A percentile compares a stretch with the other conserved stretches of the same genome.
Conservation (phyloP, 441 rosid genomes). For the Omphalea diandra region DNA sequence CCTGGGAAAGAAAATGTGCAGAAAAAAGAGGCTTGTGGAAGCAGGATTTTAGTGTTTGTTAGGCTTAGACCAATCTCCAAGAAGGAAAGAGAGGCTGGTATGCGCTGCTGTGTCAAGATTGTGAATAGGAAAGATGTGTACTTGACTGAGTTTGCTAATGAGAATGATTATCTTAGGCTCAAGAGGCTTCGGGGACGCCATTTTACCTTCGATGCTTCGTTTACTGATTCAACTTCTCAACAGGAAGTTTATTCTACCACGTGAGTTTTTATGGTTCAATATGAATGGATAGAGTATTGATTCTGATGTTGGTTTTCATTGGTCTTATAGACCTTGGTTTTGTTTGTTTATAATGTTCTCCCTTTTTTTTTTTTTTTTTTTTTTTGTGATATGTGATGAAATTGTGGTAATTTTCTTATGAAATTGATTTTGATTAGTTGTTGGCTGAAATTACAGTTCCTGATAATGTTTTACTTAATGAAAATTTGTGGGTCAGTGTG, state of each 20-base stretch:
- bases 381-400: not conserved
- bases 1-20: slow-evolving; percentile 29
- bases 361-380: not conserved
- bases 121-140: slow-evolving; percentile 82
- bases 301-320: not conserved
- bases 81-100: slow-evolving; percentile 86
- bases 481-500: no score
- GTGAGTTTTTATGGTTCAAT: slow-evolving; percentile 44
- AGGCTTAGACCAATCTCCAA: slow-evolving; percentile 93
- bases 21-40: slow-evolving; percentile 31
- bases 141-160: slow-evolving; percentile 75
- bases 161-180: slow-evolving; percentile 80
- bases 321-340: not conserved
- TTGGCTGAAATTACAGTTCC: not conserved
- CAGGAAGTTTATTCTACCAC: slow-evolving; percentile 81
- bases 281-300: not conserved
- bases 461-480: not conserved
- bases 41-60: slow-evolving; percentile 77
- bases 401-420: no score
- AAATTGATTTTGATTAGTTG: no score
- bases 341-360: not conserved
- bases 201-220: slow-evolving; percentile 83
- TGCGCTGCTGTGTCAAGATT: slow-evolving; percentile 75
- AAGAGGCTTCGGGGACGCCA: slow-evolving; percentile 89
- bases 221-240: slow-evolving; percentile 74